Evolutionary conservation across 768 basidiomycete species (phyloP).

Genomic region (Phaeolepiota aurea): DNA sequence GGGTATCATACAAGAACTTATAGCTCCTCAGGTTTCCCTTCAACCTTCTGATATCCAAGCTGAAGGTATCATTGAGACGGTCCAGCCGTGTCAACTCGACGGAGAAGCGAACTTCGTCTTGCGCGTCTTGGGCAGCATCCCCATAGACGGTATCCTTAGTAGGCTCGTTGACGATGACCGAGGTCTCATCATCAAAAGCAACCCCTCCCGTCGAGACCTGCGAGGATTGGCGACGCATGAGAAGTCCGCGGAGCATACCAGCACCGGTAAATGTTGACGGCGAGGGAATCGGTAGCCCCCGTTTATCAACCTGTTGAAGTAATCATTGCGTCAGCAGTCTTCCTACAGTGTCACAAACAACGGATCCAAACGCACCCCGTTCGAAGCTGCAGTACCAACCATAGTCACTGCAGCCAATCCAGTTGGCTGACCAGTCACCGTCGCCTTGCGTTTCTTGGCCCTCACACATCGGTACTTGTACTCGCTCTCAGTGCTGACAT

Average conservation of each 20-base stretch:
- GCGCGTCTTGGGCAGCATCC: conserved; percentile 69
- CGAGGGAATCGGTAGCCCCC: conserved; percentile 80
- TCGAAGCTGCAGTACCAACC: conserved; percentile 75
- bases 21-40: conserved; percentile 92
- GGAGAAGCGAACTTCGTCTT: conserved; percentile 94
- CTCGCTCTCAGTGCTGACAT: conserved; percentile 81
- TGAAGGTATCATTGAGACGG: conserved; percentile 84
- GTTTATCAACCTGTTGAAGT: conserved; percentile 67
- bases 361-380: conserved; percentile 63
- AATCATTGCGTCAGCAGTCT: not conserved
- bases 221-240: conserved; percentile 87
- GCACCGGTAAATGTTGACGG: conserved; percentile 59
- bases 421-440: conserved; percentile 16
- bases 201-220: conserved; percentile 49
- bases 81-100: conserved; percentile 90
- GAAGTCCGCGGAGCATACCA: conserved; percentile 79
- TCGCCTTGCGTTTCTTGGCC: conserved; percentile 59
- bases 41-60: conserved; percentile 84
- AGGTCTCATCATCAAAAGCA: conserved; percentile 41
- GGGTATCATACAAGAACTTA: conserved; percentile 83
- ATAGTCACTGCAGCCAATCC: conserved; percentile 70
- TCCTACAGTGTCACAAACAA: not conserved
- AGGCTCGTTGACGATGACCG: conserved; percentile 35
- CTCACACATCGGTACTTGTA: conserved; percentile 86
- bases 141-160: conserved; percentile 64